Conservation (phyloP, 805 yeast genomes). For the Millerago galiae region DNA sequence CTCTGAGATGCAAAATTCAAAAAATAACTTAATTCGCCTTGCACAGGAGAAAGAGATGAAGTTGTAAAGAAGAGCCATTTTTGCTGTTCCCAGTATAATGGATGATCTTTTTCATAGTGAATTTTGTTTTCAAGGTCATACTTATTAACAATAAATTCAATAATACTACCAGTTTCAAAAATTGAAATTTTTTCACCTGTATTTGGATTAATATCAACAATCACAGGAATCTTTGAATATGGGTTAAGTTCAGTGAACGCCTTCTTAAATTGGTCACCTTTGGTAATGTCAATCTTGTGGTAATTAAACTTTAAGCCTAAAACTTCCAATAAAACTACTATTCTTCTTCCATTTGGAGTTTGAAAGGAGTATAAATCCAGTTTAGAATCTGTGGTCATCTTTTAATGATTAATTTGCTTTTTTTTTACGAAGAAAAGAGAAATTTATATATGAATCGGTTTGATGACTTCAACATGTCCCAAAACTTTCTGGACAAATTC, state of each 20-base stretch:
- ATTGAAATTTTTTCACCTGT: constrained; percentile 34
- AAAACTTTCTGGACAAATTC: too few relatives aligned
- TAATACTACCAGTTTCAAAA: constrained; percentile 48
- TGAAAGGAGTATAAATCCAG: constrained; percentile 1
- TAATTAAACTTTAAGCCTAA: not conserved
- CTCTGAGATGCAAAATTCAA: constrained; percentile 27
- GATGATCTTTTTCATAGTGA: constrained; percentile 26
- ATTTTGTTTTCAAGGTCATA: constrained; percentile 44
- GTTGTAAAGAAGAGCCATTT: constrained; percentile 48
- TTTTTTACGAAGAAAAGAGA: too few relatives aligned
- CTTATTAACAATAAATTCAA: constrained; percentile 37
- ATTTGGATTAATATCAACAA: constrained; percentile 27
- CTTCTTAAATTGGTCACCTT: not conserved
- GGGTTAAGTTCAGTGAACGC: constrained; percentile 34
- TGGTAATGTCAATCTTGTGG: not conserved
- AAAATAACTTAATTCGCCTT: constrained; percentile 40
- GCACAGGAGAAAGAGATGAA: constrained; percentile 53
- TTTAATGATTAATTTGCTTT: too few relatives aligned
- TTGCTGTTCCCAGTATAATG: constrained; percentile 39
- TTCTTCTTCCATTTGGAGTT: constrained; percentile 5
- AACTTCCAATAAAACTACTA: not conserved
- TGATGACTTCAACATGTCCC: too few relatives aligned
- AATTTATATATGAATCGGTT: too few relatives aligned
- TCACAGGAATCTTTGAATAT: constrained; percentile 54
- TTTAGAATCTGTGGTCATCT: not conserved